Percentiles rank a stretch among this genome's conserved stretches.
Conservation (phyloP, 73 alveolate genomes). For the Paramecium pentaurelia region DNA sequence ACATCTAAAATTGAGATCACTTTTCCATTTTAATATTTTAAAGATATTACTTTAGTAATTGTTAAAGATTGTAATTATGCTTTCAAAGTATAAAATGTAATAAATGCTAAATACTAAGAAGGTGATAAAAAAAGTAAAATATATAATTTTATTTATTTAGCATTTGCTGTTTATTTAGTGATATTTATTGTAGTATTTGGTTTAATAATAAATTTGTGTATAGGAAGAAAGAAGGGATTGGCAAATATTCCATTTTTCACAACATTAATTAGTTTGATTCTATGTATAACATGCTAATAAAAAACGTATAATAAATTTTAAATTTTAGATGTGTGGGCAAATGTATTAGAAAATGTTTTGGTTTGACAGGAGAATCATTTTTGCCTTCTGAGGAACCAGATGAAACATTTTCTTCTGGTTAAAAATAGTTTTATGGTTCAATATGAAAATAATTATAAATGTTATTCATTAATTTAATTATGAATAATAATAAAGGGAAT, state of each 20-base stretch:
- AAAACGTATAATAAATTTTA: neutral
- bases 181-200: neutral
- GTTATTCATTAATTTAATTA: neutral
- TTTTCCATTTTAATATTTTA: neutral
- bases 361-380: neutral
- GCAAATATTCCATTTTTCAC: constrained; percentile 9
- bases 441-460: neutral
- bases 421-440: neutral
- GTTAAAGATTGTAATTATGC: constrained; percentile 20
- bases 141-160: neutral
- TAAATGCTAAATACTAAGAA: neutral
- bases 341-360: neutral
- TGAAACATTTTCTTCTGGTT: neutral
- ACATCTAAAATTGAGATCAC: constrained; percentile 24
- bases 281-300: neutral
- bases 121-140: neutral
- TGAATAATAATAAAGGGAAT: neutral
- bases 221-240: constrained; percentile 31
- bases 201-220: neutral
- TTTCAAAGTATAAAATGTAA: neutral
- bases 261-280: neutral
- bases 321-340: neutral
- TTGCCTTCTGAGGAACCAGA: constrained; percentile 13
- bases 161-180: neutral
- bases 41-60: neutral